Conservation (phyloP, 2,329 filamentous ascomycete species). For the Xylariaceae sp. region DNA sequence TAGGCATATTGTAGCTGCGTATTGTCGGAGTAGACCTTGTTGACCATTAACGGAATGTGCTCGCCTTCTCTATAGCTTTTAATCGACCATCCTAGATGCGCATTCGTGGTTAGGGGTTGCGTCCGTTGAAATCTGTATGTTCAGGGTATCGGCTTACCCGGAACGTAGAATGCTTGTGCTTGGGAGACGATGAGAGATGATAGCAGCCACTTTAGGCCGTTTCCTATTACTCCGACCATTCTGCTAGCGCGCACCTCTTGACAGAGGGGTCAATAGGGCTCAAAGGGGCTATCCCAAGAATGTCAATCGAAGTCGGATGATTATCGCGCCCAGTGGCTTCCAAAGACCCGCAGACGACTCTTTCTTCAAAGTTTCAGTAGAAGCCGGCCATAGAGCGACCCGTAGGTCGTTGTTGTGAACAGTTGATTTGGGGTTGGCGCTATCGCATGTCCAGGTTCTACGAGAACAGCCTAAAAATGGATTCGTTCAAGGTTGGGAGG, state of each 20-base stretch:
- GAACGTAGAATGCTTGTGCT: constrained; percentile 79
- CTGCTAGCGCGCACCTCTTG: constrained; percentile 10
- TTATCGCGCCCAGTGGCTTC: too few species aligned
- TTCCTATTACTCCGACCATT: constrained; percentile 35
- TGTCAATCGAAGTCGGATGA: neutral
- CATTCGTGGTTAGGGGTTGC: constrained; percentile 25
- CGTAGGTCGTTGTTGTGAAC: neutral
- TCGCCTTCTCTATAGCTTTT: constrained; percentile 79
- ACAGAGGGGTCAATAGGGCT: too few species aligned
- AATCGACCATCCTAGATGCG: constrained; percentile 73
- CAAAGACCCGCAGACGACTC: too few species aligned
- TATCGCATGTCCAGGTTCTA: neutral
- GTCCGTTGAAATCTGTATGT: neutral
- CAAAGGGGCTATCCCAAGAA: too few species aligned
- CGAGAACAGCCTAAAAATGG: neutral
- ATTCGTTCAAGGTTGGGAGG: constrained; percentile 10
- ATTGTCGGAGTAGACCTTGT: constrained; percentile 90
- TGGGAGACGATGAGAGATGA: constrained; percentile 54
- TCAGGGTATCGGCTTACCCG: constrained; percentile 60
- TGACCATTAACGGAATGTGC: constrained; percentile 82
- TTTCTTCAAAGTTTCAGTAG: too few species aligned
- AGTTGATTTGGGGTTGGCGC: neutral
- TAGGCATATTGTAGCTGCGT: constrained; percentile 93
- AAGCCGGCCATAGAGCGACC: too few species aligned
- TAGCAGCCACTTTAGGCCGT: constrained; percentile 51